A percentile compares a stretch with the other conserved stretches of the same genome.
Conservation (phyloP, 495 filamentous ascomycete genomes). For the Neurospora pannonica region DNA sequence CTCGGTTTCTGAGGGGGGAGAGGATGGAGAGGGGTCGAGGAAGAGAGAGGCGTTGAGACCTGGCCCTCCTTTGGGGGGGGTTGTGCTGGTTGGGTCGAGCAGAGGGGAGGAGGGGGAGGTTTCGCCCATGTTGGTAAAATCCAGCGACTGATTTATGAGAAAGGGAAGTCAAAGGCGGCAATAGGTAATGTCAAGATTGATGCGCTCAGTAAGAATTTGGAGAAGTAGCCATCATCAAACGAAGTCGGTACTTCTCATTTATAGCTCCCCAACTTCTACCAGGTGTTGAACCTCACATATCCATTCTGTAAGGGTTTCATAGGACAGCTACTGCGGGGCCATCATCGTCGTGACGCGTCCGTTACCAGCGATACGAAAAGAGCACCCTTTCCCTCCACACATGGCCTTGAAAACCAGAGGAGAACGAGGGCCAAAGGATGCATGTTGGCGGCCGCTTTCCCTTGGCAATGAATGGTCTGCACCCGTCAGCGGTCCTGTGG, state of each 20-base stretch:
- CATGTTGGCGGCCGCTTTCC: not conserved
- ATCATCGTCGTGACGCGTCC: not conserved
- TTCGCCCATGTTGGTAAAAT: not conserved
- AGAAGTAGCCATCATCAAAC: not conserved
- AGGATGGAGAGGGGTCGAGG: not conserved
- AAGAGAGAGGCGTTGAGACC: not conserved
- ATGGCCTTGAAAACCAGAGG: not conserved
- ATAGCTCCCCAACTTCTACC: no score
- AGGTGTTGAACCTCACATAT: not conserved
- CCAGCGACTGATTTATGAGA: not conserved
- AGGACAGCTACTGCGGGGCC: not conserved
- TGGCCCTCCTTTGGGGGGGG: not conserved
- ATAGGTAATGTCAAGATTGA: not conserved
- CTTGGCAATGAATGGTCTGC: not conserved
- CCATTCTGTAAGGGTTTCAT: not conserved
- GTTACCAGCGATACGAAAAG: not conserved
- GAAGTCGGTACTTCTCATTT: no score
- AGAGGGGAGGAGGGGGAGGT: not conserved
- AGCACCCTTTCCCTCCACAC: not conserved
- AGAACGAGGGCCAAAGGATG: not conserved
- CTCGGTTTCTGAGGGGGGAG: not conserved
- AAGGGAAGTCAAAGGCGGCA: not conserved
- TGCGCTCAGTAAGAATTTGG: not conserved
- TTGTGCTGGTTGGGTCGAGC: not conserved
- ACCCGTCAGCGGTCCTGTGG: not conserved